Conservation (phyloP, 148 eudicot species). For the Fallopia convolvulus region DNA sequence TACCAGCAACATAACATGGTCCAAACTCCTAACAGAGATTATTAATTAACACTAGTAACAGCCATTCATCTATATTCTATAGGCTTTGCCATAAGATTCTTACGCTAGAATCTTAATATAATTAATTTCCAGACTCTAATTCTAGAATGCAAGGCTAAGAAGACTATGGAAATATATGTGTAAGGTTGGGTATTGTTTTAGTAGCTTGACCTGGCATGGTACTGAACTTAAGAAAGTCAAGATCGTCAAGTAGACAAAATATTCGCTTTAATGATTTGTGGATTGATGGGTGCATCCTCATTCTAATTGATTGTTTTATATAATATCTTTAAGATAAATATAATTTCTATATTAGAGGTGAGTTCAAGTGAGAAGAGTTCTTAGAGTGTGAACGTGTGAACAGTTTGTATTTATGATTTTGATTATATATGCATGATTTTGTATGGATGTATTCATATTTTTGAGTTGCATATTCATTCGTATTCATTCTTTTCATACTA, state of each 20-base stretch:
- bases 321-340: no score
- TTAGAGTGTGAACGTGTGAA: no score
- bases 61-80: constrained; percentile 2
- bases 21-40: neutral
- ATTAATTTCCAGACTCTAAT: neutral
- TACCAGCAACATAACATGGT: constrained; percentile 34
- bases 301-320: no score
- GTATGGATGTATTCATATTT: no score
- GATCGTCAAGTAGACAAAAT: neutral
- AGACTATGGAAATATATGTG: neutral
- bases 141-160: neutral
- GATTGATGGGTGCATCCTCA: neutral
- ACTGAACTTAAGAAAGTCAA: neutral
- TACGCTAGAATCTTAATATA: neutral
- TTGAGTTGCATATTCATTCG: no score
- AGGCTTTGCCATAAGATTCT: constrained; percentile 8
- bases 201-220: neutral
- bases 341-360: no score
- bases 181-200: neutral
- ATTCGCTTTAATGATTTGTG: neutral
- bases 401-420: no score
- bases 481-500: no score
- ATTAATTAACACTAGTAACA: neutral
- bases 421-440: no score
- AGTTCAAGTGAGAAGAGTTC: no score